phyloP scores from a whole-genome alignment of 1,284 basidiomycete species.

The Ceraceosorus bombacis region DNA sequence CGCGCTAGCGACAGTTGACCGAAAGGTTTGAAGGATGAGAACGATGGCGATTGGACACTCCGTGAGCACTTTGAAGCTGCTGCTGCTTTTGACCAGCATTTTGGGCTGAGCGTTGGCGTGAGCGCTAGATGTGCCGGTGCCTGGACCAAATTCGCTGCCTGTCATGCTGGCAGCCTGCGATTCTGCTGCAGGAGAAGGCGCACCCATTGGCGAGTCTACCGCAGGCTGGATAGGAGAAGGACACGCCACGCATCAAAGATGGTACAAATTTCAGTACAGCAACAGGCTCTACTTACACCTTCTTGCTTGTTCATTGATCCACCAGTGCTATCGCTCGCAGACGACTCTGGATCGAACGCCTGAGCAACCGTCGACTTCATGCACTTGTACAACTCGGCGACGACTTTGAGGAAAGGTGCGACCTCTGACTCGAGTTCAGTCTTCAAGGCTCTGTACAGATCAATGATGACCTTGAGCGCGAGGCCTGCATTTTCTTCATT shows the following conservation, averaged over 20 bases:
- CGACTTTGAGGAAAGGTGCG: slow-evolving; percentile 69
- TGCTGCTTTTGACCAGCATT: slow-evolving; percentile 34
- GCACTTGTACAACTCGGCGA: slow-evolving; percentile 68
- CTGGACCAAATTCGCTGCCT: slow-evolving; percentile 10
- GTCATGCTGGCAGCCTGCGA: slow-evolving; percentile 15
- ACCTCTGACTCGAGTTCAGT: slow-evolving; percentile 65
- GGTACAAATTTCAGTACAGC: no score
- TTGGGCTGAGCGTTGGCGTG: slow-evolving; percentile 17
- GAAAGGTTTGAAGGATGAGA: slow-evolving; percentile 76
- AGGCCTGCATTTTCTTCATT: slow-evolving; percentile 92
- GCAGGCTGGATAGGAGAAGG: background rate
- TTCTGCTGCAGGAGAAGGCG: slow-evolving; percentile 11
- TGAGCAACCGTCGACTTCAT: slow-evolving; percentile 69
- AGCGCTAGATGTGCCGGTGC: background rate
- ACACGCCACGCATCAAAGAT: no score
- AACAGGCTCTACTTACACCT: background rate
- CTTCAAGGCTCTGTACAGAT: slow-evolving; percentile 55
- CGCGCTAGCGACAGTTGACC: slow-evolving; percentile 59
- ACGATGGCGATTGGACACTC: slow-evolving; percentile 92
- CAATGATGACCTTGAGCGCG: slow-evolving; percentile 86
- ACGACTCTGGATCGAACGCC: slow-evolving; percentile 55
- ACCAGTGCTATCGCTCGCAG: slow-evolving; percentile 11
- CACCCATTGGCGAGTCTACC: background rate
- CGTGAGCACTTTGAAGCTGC: slow-evolving; percentile 85
- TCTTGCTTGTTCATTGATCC: background rate